phyloP scores from a whole-genome alignment of 192 early-diverging fungal genomes.

The Coemansia sp. region DNA sequence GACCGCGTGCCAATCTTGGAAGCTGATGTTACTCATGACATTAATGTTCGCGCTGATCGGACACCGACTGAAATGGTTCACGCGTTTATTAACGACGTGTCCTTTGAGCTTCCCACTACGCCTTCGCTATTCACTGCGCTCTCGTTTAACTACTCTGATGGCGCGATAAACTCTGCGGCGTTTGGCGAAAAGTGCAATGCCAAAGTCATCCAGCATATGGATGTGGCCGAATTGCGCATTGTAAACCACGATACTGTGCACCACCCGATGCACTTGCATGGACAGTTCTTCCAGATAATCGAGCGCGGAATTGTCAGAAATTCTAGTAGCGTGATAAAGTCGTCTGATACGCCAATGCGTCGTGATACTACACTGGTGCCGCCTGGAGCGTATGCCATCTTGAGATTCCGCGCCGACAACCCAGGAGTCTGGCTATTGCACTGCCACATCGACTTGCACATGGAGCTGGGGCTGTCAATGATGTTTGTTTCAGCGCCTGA shows the following conservation, averaged over 20 bases:
- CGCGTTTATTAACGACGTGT: constrained; percentile 69
- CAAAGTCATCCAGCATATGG: constrained; percentile 59
- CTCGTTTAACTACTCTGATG: constrained; percentile 52
- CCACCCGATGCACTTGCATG: constrained; percentile 84
- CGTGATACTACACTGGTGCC: constrained; percentile 71
- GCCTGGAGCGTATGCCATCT: constrained; percentile 56
- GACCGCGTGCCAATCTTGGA: constrained; percentile 24
- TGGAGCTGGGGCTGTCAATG: constrained; percentile 70
- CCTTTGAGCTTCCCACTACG: constrained; percentile 59
- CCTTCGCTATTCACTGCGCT: constrained; percentile 65
- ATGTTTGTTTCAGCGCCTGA: constrained; percentile 69
- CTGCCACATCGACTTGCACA: constrained; percentile 66
- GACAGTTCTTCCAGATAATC: constrained; percentile 79
- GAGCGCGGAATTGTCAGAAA: constrained; percentile 58
- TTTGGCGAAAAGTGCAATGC: constrained; percentile 63
- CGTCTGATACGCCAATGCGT: constrained; percentile 47
- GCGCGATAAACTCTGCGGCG: constrained; percentile 44
- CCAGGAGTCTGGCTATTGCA: constrained; percentile 84
- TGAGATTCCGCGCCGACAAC: constrained; percentile 76
- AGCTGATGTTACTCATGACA: constrained; percentile 39
- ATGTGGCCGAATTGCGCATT: constrained; percentile 65
- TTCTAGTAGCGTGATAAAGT: constrained; percentile 16
- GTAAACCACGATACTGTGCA: constrained; percentile 66
- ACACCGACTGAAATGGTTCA: constrained; percentile 61
- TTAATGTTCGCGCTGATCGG: constrained; percentile 43